Evolutionary conservation across 306 rosid species (phyloP).

Genomic region (Gynostemma pentaphyllum): DNA sequence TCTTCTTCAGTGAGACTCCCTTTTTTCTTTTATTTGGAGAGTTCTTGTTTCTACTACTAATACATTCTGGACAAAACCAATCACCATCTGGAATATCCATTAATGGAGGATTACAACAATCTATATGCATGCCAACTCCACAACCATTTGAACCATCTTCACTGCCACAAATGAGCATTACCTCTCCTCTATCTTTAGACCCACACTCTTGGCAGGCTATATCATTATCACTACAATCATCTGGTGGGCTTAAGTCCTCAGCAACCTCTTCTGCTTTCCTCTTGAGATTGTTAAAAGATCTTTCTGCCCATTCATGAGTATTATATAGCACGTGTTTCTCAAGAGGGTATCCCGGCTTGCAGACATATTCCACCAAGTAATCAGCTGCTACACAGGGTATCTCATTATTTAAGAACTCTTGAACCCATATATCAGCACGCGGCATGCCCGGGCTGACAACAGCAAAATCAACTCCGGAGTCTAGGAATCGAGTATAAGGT

Average conservation of each 20-base stretch:
- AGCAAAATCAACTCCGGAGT: constrained; percentile 55
- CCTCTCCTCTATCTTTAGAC: constrained; percentile 61
- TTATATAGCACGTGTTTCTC: constrained; percentile 64
- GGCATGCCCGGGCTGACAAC: constrained; percentile 75
- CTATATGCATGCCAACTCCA: constrained; percentile 66
- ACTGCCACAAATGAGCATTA: constrained; percentile 82
- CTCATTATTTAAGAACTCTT: constrained; percentile 75
- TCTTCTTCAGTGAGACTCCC: constrained; percentile 20
- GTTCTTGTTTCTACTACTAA: constrained; percentile 18
- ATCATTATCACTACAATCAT: constrained; percentile 25
- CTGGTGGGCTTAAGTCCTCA: constrained; percentile 17
- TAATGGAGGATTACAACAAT: constrained; percentile 86
- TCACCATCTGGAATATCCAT: constrained; percentile 56
- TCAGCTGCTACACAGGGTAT: constrained; percentile 81
- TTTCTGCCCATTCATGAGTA: constrained; percentile 62
- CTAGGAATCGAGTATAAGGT: constrained; percentile 69
- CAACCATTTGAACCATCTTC: constrained; percentile 75
- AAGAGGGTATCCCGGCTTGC: constrained; percentile 76
- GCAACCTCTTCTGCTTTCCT: constrained; percentile 48
- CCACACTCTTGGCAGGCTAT: constrained; percentile 53
- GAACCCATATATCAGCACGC: constrained; percentile 73
- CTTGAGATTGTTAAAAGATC: constrained; percentile 42
- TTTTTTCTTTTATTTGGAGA: constrained; percentile 39
- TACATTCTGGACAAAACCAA: constrained; percentile 77
- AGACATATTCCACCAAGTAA: constrained; percentile 86